Base-by-base conservation (phyloP, 139 green algal genomes). In the Chlamydomonas sp. region DNA sequence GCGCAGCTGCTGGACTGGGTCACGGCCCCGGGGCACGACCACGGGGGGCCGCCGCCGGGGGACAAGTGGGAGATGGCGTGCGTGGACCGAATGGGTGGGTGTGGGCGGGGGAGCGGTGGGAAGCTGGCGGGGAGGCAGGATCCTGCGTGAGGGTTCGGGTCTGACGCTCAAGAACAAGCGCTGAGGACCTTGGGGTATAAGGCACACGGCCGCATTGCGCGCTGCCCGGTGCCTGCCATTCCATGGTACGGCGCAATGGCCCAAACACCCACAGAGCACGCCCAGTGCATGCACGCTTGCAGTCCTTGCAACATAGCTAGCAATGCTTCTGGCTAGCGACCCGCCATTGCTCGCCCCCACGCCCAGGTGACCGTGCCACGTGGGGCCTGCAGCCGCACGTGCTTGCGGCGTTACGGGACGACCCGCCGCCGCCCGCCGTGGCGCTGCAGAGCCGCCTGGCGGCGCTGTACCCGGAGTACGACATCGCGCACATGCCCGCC, bases 41-140 rank as follows among this genome's bases (percentile, higher is more conserved):
- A 90, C 49, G 31, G 4, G 58, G 85, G 81, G 6, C 79, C 84
- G 31, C 90, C 90, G n/a, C 90, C 90, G 4, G 85, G 59, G 7
- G 69, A 69, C 76, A 91, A 90, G 81, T 93, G 90, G 90, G 90
- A 91, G 80, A 69, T 77, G 62, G 73, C 74, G 6, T 91, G 88
- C 77, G 90, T 93, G 86, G 90, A 93, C 82, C 69, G 88, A 58
- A 78, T 67, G 17, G 90, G 84, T 88, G 71, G 9, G 82, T 62
- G 8, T 9, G 78, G 78, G 2, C 10, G 77, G 60, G 10, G 60
- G 60, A 16, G 60, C 10, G 7, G 60, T 18, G 57, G 67, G 67
- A 17, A 17, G 31, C 17, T 12, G 9, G 8, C 67, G 12, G 67
- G 68, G 14, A 49, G 68, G 10, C 1, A 17, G 68, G 31, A 49